These are phyloP conservation scores for Mimosa bimucronata DNA, from an alignment of 306 rosid species.

Conservation along the genomic window DNA sequence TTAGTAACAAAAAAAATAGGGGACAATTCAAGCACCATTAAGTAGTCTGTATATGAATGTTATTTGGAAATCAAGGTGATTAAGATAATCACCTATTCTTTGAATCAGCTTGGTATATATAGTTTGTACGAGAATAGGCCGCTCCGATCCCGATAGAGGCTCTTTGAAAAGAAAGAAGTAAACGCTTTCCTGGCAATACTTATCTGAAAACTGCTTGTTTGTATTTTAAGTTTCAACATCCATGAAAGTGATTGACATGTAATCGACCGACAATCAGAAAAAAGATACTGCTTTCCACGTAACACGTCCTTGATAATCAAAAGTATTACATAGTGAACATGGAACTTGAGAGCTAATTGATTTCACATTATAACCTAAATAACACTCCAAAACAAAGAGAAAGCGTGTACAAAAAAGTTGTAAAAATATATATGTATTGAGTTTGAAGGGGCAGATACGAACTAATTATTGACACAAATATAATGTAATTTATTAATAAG, in stretches of 20 bases:
- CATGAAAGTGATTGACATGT: neutral
- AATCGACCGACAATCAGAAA: neutral
- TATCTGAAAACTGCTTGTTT: conserved; percentile 1
- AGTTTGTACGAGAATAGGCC: neutral
- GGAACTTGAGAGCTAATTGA: conserved; percentile 32
- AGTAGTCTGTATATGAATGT: neutral
- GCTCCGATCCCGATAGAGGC: neutral
- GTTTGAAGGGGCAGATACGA: neutral
- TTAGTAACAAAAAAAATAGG: neutral
- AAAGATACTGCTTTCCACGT: neutral
- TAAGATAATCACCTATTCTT: neutral
- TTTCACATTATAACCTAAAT: conserved; percentile 7
- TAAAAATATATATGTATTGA: neutral
- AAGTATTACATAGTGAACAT: neutral
- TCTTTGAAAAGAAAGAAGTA: neutral
- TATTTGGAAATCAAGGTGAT: neutral
- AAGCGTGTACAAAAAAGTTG: neutral
- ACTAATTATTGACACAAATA: neutral
- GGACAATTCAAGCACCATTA: neutral
- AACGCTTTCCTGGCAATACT: neutral
- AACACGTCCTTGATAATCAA: neutral
- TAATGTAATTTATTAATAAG: neutral
- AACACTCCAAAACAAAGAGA: conserved; percentile 23
- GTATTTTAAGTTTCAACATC: conserved; percentile 14
- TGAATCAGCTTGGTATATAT: neutral